Evolutionary conservation across 371 early-diverging fungal genomes (phyloP).

Genomic region (Gilbertella persicaria): DNA sequence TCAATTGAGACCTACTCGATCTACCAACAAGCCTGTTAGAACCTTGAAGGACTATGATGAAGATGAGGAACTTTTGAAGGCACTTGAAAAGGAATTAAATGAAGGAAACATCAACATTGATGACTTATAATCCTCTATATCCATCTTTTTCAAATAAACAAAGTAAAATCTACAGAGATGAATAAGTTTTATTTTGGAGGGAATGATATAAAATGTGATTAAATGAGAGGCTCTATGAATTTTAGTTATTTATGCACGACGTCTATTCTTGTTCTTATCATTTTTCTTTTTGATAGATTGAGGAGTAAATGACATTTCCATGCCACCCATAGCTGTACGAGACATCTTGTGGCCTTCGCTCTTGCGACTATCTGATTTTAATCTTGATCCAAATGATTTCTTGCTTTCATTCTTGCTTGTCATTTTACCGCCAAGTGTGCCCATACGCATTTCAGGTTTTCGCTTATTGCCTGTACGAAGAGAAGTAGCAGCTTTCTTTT

Average conservation of each 20-base stretch:
- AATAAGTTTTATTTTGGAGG: too few species aligned
- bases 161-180: too few species aligned
- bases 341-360: slow-evolving; percentile 49
- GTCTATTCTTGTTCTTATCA: not conserved
- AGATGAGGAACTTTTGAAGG: slow-evolving; percentile 45
- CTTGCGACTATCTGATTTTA: slow-evolving; percentile 31
- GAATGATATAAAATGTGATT: not conserved
- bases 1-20: slow-evolving; percentile 25
- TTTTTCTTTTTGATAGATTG: not conserved
- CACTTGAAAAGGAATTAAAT: slow-evolving; percentile 37
- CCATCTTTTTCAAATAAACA: not conserved
- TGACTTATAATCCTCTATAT: slow-evolving; percentile 19
- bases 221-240: too few species aligned
- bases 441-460: slow-evolving; percentile 58
- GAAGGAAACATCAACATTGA: slow-evolving; percentile 35
- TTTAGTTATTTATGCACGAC: not conserved
- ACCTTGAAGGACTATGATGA: slow-evolving; percentile 39
- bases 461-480: slow-evolving; percentile 9
- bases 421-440: slow-evolving; percentile 44
- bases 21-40: slow-evolving; percentile 21
- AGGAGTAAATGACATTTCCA: slow-evolving; percentile 67
- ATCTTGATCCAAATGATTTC: slow-evolving; percentile 48
- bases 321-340: slow-evolving; percentile 64
- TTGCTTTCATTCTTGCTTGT: slow-evolving; percentile 30
- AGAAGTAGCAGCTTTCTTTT: slow-evolving; percentile 30